Evolutionary conservation across 257 asterid species (phyloP).

Genomic region (Cynanchum wilfordii): DNA sequence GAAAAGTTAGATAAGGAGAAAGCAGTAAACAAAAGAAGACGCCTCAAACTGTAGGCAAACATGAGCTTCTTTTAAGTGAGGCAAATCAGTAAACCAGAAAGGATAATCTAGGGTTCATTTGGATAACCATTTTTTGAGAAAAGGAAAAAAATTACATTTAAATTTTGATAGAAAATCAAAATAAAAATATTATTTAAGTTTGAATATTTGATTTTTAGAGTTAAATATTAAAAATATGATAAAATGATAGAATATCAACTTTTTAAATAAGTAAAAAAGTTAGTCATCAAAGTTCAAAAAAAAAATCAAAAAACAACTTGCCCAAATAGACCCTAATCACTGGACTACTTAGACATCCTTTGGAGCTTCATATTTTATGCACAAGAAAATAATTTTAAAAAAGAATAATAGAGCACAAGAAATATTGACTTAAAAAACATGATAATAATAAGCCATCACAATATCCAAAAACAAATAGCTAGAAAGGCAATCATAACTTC

Average conservation of each 20-base stretch:
- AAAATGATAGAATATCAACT: too few species aligned
- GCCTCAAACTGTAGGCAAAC: not conserved
- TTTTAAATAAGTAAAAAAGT: too few species aligned
- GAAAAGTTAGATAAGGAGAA: not conserved
- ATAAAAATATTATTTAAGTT: too few species aligned
- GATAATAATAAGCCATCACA: not conserved
- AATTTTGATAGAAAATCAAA: too few species aligned
- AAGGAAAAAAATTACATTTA: too few species aligned
- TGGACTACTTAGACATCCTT: not conserved
- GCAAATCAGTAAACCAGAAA: not conserved
- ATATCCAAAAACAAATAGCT: not conserved
- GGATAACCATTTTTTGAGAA: too few species aligned
- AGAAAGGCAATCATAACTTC: not conserved
- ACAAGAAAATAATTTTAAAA: not conserved
- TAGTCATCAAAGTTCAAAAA: too few species aligned
- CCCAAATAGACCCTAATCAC: not conserved
- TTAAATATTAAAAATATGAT: too few species aligned
- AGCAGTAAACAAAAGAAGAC: not conserved
- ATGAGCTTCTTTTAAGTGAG: not conserved
- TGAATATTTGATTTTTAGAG: too few species aligned
- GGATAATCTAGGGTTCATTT: not conserved
- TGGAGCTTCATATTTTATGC: not conserved
- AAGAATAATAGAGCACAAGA: not conserved
- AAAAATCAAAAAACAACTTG: too few species aligned
- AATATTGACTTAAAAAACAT: not conserved